Percentiles rank a stretch among this genome's conserved stretches.
These are phyloP conservation scores for Jimgerdemannia lactiflua DNA, from an alignment of 192 early-diverging fungal species.

Conservation along the genomic window DNA sequence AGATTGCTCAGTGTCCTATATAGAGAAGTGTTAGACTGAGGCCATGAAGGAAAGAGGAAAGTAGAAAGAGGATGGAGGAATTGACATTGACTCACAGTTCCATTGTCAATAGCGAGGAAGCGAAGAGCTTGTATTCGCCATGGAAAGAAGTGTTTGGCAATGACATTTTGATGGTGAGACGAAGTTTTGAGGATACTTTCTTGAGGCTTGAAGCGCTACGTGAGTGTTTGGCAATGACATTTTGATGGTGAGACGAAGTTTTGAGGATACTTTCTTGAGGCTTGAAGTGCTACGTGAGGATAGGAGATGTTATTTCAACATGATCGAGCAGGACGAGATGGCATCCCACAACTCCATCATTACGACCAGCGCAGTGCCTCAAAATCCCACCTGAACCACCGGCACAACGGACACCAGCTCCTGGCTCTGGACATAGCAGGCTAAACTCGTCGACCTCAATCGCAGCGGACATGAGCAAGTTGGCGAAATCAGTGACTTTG, in stretches of 20 bases:
- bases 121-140: slow-evolving; percentile 69
- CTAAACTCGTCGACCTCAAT: slow-evolving; percentile 95
- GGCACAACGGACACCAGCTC: slow-evolving; percentile 77
- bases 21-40: neutral
- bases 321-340: neutral
- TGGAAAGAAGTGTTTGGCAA: slow-evolving; percentile 89
- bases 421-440: slow-evolving; percentile 83
- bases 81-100: slow-evolving; percentile 4
- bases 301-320: too few relatives aligned
- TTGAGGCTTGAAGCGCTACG: slow-evolving; percentile 72
- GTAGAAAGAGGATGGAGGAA: slow-evolving; percentile 17
- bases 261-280: slow-evolving; percentile 58
- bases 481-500: slow-evolving; percentile 88
- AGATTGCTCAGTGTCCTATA: slow-evolving; percentile 59
- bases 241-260: slow-evolving; percentile 65
- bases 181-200: slow-evolving; percentile 55
- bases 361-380: neutral
- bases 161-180: slow-evolving; percentile 78
- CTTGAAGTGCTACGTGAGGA: slow-evolving; percentile 47
- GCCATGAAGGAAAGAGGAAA: slow-evolving; percentile 11
- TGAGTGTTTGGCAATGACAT: too few relatives aligned
- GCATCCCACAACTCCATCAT: too few relatives aligned
- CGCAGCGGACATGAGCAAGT: slow-evolving; percentile 84
- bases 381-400: slow-evolving; percentile 51
- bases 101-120: slow-evolving; percentile 57